phyloP scores from a whole-genome alignment of 2,329 filamentous ascomycete species.

The Aspergillus sp. region DNA sequence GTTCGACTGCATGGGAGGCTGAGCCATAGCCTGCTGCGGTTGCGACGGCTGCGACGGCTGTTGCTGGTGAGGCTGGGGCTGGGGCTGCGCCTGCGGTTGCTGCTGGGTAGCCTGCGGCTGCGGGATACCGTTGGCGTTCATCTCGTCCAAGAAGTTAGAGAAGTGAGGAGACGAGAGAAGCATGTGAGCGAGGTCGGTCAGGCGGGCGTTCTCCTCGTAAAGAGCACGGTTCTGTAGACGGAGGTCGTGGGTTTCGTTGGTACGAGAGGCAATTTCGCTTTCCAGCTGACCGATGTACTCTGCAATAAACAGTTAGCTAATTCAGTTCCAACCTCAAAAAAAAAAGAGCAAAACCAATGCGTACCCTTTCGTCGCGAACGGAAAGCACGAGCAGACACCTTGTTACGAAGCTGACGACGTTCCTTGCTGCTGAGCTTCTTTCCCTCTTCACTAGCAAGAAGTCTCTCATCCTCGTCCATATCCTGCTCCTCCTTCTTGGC shows the following conservation, averaged over 20 bases:
- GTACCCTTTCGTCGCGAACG: slow-evolving; percentile 96
- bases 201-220: slow-evolving; percentile 73
- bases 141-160: slow-evolving; percentile 66
- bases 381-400: slow-evolving; percentile 96
- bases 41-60: slow-evolving; percentile 22
- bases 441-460: slow-evolving; percentile 91
- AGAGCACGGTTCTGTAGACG: slow-evolving; percentile 73
- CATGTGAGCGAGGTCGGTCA: slow-evolving; percentile 71
- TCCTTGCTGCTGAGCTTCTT: slow-evolving; percentile 99
- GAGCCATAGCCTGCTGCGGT: slow-evolving; percentile 23
- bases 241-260: slow-evolving; percentile 73
- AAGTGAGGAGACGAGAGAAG: slow-evolving; percentile 74
- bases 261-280: slow-evolving; percentile 73
- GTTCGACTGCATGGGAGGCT: slow-evolving; percentile 39
- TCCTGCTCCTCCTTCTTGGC: slow-evolving; percentile 92
- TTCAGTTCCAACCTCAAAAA: too few relatives aligned
- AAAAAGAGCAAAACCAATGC: slow-evolving; percentile 13
- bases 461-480: slow-evolving; percentile 94
- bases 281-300: slow-evolving; percentile 97
- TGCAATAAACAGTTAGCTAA: slow-evolving; percentile 30
- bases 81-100: slow-evolving; percentile 36
- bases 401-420: slow-evolving; percentile 93
- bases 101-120: slow-evolving; percentile 25
- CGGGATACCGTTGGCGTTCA: slow-evolving; percentile 52
- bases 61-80: slow-evolving; percentile 29